Evolutionary conservation across 345 rosid genomes (phyloP), one percentile per base, ranked within the genome.

Genomic region (Noccaea caerulescens): DNA sequence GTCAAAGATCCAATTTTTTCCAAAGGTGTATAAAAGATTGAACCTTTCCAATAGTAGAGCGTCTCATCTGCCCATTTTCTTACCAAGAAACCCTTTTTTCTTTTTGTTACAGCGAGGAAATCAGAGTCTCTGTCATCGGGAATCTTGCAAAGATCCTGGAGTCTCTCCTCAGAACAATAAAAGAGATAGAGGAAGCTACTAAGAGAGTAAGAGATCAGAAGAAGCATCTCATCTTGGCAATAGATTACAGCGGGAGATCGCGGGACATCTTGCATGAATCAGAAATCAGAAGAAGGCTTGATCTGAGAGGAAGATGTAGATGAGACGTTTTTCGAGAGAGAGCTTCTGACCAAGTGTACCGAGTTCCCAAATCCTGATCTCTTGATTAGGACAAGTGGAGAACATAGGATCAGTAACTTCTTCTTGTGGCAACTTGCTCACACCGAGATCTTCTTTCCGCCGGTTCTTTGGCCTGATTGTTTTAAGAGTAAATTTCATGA

Each of bases 381-480:
- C 12, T 38, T 87, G 37, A 87, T 91, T 37, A 79, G 96, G 78
- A 91, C 96, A 4, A 89, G 94, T 6, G 89, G 92, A 3, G 98
- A 87, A 68, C 85, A 82, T 8, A 71, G 94, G 58, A 81, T 92
- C 36, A 92, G 96, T 69, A 89, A 89, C 85, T 89, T 86, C 80
- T 78, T 89, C 72, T 41, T 86, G 46, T 92, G 92, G 92, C 93
- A 89, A 5, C 66, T 87, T 14, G 96, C 93, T 30, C 85, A 92
- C 49, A 86, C 96, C 0, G 96, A 92, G 37, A 85, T 92, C 43
- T 85, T 77, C 82, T 87, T 92, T 8, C 76, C 68, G 0, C 80
- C 77, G 6, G 64, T 84, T 0, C 80, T 83, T 7, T 89, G 98
- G 96, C 98, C 98, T 38, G 93, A 89, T 76, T 92, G 89, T 13